Evolutionary conservation across 2,329 filamentous ascomycete genomes (phyloP).

Genomic region (Periconia digitata): DNA sequence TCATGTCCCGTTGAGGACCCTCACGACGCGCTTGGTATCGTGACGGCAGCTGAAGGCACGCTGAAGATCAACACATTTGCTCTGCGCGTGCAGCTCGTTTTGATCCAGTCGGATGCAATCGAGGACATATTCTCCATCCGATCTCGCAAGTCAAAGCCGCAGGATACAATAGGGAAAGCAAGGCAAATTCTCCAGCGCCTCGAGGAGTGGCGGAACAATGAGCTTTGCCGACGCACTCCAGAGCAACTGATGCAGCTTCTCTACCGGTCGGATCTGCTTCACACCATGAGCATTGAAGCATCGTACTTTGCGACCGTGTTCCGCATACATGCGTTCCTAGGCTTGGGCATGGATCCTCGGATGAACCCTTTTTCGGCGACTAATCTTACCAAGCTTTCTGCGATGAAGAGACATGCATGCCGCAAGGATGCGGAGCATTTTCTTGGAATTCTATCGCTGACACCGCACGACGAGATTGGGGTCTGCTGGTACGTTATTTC

Average conservation of each 20-base stretch:
- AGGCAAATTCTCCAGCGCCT: constrained; percentile 12
- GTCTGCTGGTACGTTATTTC: constrained; percentile 19
- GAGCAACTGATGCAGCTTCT: constrained; percentile 23
- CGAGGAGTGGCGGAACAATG: constrained; percentile 17
- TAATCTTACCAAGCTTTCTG: constrained; percentile 14
- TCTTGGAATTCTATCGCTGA: constrained; percentile 18
- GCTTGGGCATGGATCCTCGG: constrained; percentile 14
- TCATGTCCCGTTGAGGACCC: constrained; percentile 14
- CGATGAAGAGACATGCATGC: constrained; percentile 14
- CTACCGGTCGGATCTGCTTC: constrained; percentile 27
- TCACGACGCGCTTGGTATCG: constrained; percentile 15
- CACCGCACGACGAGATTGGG: constrained; percentile 22
- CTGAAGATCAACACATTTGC: constrained; percentile 26
- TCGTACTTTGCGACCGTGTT: constrained; percentile 29
- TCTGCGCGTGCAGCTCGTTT: constrained; percentile 18
- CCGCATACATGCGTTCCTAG: constrained; percentile 19
- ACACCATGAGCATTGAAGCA: constrained; percentile 21
- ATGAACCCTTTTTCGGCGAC: constrained; percentile 23
- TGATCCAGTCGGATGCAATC: constrained; percentile 27
- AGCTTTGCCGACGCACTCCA: constrained; percentile 21
- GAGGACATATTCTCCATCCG: constrained; percentile 20
- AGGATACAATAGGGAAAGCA: constrained; percentile 8
- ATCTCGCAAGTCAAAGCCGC: constrained; percentile 2
- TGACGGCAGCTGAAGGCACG: constrained; percentile 21
- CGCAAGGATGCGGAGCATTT: constrained; percentile 20